Evolutionary conservation across 2,329 filamentous ascomycete genomes (phyloP), one percentile per base, ranked within the genome.

Genomic region (Diplodia corticola): DNA sequence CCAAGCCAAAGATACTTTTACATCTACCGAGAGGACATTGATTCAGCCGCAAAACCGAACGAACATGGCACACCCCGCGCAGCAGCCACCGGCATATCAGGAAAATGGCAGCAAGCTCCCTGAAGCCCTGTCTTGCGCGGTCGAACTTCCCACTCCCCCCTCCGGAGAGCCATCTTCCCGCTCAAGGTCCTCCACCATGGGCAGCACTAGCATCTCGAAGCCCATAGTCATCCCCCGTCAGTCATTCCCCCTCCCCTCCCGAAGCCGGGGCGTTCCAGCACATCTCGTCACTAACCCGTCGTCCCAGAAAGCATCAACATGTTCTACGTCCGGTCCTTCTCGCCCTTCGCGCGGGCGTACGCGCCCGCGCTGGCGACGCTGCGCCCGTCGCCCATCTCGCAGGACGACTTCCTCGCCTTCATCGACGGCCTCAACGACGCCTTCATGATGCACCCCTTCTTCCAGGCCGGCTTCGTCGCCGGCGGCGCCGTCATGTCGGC

Each of bases 381-480:
- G 1, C n/a, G n/a, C n/a, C 63, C 63, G 1, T 35, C 49, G 10
- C 54, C 49, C 17, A 70, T 72, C 54, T 57, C 64, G 10, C 57
- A 70, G 30, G 24, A 66, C 37, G 69, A 72, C 22, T 74, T 74
- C 65, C 69, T 75, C 20, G 46, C 67, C 6, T 74, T 75, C 67
- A 67, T 75, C 65, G 72, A 74, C 51, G 69, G 70, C 9, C 69
- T 75, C 35, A 75, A 75, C 63, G 67, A 71, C 46, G 70, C 68
- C 44, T 74, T 72, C 66, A 66, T 75, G 35, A 72, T 71, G 9
- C 65, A 70, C 12, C 73, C 73, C 0, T 67, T 71, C 64, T 71
- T 73, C 64, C 69, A 75, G 67, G 66, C 67, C 10, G 64, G 69
- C 7, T 67, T 70, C 35, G 53, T 72, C 4, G 69, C 68, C 3